These are phyloP conservation scores for Rutstroemia sydowiana DNA, from an alignment of 2,329 filamentous ascomycete genomes.

Conservation along the genomic window DNA sequence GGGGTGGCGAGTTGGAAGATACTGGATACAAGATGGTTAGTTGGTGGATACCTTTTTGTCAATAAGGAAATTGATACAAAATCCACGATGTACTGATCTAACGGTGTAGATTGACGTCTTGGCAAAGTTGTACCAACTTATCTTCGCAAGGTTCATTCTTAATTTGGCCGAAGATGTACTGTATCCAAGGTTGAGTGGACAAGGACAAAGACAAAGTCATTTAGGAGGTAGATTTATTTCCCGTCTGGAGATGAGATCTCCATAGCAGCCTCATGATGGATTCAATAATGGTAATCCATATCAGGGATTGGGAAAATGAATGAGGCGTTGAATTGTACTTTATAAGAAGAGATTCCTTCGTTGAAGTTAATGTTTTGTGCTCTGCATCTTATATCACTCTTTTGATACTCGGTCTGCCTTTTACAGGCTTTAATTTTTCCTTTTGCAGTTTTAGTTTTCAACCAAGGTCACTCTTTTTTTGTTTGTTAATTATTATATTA, in stretches of 20 bases:
- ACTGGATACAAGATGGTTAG: too few species aligned
- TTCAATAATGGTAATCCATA: neutral
- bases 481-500: neutral
- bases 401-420: slow-evolving; percentile 6
- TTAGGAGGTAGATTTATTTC: slow-evolving; percentile 2
- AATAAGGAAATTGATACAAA: too few species aligned
- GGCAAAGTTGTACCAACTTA: too few species aligned
- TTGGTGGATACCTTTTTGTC: too few species aligned
- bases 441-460: neutral
- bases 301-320: neutral
- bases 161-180: slow-evolving; percentile 1
- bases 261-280: neutral
- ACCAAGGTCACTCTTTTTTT: neutral
- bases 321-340: neutral
- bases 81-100: neutral
- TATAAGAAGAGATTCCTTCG: slow-evolving; percentile 5
- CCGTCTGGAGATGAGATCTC: slow-evolving; percentile 1
- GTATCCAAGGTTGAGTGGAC: neutral
- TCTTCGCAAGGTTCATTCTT: neutral
- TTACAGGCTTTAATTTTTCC: slow-evolving; percentile 4
- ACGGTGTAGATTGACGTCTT: neutral
- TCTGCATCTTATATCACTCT: slow-evolving; percentile 8
- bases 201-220: slow-evolving; percentile 6
- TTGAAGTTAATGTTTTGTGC: neutral
- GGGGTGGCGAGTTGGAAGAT: too few species aligned